These are phyloP conservation scores for Schizochytrium sp. DNA, from an alignment of 108 stramenopile genomes.

Conservation along the genomic window DNA sequence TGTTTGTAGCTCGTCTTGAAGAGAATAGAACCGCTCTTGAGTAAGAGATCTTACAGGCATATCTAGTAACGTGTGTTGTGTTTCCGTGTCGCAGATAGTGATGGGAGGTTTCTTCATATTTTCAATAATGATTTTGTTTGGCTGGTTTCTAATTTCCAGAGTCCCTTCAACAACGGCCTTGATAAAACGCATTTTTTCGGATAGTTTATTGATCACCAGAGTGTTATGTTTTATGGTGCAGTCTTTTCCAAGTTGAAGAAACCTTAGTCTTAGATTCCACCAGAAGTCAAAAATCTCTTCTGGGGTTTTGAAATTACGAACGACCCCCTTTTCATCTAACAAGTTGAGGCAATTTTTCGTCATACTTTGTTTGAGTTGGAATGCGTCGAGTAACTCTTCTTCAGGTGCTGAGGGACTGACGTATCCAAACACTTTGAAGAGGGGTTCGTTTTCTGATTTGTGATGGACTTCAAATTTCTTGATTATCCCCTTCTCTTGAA, in stretches of 20 bases:
- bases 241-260: not conserved
- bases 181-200: not conserved
- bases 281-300: not conserved
- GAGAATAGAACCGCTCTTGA: too few relatives aligned
- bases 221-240: not conserved
- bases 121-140: too few relatives aligned
- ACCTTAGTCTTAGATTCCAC: not conserved
- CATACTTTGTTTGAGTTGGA: not conserved
- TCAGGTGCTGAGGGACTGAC: not conserved
- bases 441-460: not conserved
- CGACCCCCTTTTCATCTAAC: not conserved
- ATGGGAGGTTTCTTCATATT: too few relatives aligned
- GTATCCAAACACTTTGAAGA: not conserved
- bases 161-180: constrained; percentile 2
- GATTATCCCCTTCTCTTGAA: not conserved
- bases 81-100: too few relatives aligned
- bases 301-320: not conserved
- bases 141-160: too few relatives aligned
- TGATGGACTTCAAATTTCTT: not conserved
- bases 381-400: not conserved
- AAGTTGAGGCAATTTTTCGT: not conserved
- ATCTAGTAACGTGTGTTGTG: too few relatives aligned
- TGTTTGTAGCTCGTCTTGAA: too few relatives aligned
- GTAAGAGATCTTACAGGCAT: too few relatives aligned
- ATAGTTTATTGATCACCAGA: not conserved